These are phyloP conservation scores for Gentiana straminea DNA, from an alignment of 257 asterid species.

Conservation along the genomic window DNA sequence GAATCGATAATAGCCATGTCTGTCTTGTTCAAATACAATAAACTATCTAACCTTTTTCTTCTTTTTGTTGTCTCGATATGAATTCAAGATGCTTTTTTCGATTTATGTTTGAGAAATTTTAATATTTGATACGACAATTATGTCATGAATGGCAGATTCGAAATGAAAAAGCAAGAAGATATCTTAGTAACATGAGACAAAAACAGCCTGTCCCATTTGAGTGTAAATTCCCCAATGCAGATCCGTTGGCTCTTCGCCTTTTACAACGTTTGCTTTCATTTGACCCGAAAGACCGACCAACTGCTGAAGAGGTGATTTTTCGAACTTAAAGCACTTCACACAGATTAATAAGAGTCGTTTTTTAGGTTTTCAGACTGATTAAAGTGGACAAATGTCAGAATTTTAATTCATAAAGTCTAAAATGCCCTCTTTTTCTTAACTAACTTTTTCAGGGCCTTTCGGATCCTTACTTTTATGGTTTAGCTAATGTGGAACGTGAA, in stretches of 20 bases:
- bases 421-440: not conserved
- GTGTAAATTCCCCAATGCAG: constrained; percentile 65
- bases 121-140: not conserved
- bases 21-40: no score
- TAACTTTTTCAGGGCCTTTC: constrained; percentile 45
- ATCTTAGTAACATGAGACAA: constrained; percentile 75
- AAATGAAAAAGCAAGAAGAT: constrained; percentile 96
- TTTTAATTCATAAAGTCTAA: no score
- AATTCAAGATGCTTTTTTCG: no score
- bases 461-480: constrained; percentile 71
- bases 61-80: no score
- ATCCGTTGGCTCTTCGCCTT: constrained; percentile 72
- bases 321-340: not conserved
- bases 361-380: not conserved
- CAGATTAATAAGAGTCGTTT: constrained; percentile 4
- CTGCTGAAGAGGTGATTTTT: constrained; percentile 75
- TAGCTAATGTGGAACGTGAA: constrained; percentile 80
- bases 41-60: no score
- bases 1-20: no score
- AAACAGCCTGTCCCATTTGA: constrained; percentile 65
- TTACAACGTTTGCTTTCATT: constrained; percentile 76
- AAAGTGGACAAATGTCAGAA: constrained; percentile 1
- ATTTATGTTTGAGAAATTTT: no score
- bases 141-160: constrained; percentile 67
- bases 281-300: constrained; percentile 92